Conservation (phyloP, 2,329 filamentous ascomycete genomes). For the Metarhizium guizhouense region DNA sequence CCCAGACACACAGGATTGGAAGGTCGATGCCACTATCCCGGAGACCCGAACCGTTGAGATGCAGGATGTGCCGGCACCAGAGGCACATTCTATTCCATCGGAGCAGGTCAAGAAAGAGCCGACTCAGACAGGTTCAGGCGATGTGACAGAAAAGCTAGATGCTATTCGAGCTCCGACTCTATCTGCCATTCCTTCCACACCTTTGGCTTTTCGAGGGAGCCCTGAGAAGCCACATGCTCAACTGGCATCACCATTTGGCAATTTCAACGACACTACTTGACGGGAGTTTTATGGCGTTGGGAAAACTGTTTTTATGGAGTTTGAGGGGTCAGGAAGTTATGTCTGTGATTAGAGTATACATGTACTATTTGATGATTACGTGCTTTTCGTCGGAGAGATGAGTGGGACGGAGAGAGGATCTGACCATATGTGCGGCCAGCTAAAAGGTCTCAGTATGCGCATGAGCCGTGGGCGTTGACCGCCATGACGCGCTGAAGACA, state of each 20-base stretch:
- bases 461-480: background rate
- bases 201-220: constrained; percentile 52
- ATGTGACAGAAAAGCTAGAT: constrained; percentile 8
- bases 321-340: background rate
- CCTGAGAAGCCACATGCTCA: constrained; percentile 44
- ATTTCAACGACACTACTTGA: constrained; percentile 21
- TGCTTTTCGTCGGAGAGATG: background rate
- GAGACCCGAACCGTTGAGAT: constrained; percentile 15
- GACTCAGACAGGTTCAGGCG: constrained; percentile 3
- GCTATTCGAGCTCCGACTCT: constrained; percentile 15
- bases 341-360: background rate
- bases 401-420: background rate
- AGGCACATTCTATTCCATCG: background rate
- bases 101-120: constrained; percentile 9
- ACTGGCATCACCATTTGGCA: constrained; percentile 19
- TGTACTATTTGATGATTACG: background rate
- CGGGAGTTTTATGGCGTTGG: constrained; percentile 7
- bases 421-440: background rate
- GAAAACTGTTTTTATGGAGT: constrained; percentile 7
- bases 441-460: background rate
- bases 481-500: background rate
- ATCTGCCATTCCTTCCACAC: constrained; percentile 27
- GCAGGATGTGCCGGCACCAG: constrained; percentile 14
- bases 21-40: constrained; percentile 6
- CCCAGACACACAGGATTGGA: constrained; percentile 12